Evolutionary conservation across 768 basidiomycete genomes (phyloP), one percentile per base, ranked within the genome.

Genomic region (Phanerochaete carnosa): DNA sequence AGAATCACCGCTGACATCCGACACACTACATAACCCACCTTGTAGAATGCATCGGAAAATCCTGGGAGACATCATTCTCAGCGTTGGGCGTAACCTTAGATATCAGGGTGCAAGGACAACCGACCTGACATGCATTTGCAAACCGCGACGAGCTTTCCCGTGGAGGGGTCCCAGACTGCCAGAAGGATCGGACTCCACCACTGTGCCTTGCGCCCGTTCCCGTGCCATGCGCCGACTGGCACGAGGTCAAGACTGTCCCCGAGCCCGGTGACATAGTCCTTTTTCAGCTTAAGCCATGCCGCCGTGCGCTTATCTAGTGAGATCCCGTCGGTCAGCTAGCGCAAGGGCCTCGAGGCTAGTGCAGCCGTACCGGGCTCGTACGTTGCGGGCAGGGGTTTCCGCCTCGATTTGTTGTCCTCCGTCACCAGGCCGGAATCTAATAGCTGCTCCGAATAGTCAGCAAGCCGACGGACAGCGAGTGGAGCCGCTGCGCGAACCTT

Each of bases 131-230:
- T 90, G 79, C 91, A 94, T 73, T 97, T 95, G 72, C 92, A 94
- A 19, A 95, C 81, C 1, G 90, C 94, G 46, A 92, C 85, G 57
- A 87, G 74, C 58, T 75, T 80, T 29, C 84, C 89, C 9, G 75
- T 77, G 59, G 80, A 77, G 23, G 83, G 74, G 68, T 94, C 86
- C 81, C 89, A 88, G 43, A 89, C 74, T 15, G 87, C 93, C 47
- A 95, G 79, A 5, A 97, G 77, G 65, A 96, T 84, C 1, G 94
- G 94, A 64, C 88, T 91, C 91, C 92, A 97, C 95, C 94, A 96
- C 50, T 84, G 81, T 16, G 86, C 88, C 75, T 96, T 97, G 35
- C 94, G 77, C 32, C 95, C 95, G 69, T 87, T 90, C 50, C 94
- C 94, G 75, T 94, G 85, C 91, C 92, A 95, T 46, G 92, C 94